Evolutionary conservation across 495 filamentous ascomycete species (phyloP).

Genomic region (Podospora pseudoanserina): DNA sequence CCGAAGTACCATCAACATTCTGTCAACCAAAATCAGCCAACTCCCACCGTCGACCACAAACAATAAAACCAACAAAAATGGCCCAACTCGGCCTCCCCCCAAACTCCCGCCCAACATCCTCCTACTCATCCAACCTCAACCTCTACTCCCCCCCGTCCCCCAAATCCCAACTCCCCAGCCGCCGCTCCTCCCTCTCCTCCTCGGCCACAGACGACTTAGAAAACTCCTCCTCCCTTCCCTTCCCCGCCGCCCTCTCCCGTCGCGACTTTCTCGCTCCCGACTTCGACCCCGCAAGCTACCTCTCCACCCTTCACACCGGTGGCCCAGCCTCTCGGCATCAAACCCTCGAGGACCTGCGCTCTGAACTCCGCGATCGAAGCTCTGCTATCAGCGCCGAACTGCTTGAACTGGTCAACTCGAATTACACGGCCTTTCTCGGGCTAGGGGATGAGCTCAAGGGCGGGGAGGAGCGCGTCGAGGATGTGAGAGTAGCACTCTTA

Average conservation of each 20-base stretch:
- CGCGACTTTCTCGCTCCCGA: conserved; percentile 69
- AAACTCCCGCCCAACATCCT: conserved; percentile 30
- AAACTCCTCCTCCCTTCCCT: conserved; percentile 63
- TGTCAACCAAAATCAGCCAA: neutral
- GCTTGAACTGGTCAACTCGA: conserved; percentile 87
- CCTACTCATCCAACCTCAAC: conserved; percentile 28
- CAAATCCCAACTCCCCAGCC: conserved; percentile 9
- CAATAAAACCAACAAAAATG: conserved; percentile 23
- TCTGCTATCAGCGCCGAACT: conserved; percentile 76
- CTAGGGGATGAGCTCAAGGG: conserved; percentile 78
- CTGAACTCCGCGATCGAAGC: conserved; percentile 74
- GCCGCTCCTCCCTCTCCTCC: conserved; percentile 29
- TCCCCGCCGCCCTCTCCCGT: conserved; percentile 75
- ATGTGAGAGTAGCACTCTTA: conserved; percentile 80
- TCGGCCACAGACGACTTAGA: conserved; percentile 48
- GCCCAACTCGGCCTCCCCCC: conserved; percentile 33
- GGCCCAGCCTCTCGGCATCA: conserved; percentile 63
- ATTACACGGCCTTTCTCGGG: conserved; percentile 85
- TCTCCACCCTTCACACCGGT: conserved; percentile 62
- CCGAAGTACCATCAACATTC: neutral
- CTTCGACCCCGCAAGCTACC: conserved; percentile 79
- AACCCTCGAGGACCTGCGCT: conserved; percentile 87
- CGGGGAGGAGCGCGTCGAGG: conserved; percentile 88
- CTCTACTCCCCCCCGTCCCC: conserved; percentile 32
- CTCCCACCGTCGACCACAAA: neutral